Base-by-base conservation (phyloP, 139 green algal species). In the Axilococcus clingmanii region DNA sequence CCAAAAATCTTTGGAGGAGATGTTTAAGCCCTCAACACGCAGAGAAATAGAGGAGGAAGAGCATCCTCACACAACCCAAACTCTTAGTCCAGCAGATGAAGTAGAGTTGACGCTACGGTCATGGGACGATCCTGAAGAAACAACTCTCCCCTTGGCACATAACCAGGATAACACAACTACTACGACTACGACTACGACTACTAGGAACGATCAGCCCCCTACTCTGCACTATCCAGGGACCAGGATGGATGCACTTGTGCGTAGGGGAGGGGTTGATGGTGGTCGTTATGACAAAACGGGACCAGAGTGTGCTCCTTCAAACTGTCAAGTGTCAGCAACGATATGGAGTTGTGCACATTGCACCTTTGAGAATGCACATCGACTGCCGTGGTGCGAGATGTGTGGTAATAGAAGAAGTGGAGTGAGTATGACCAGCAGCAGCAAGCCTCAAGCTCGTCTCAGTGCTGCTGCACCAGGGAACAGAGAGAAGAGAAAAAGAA, bases 1-100 rank as follows among this genome's bases (percentile, higher is more conserved):
- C 11, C 62, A 71, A 31, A 47, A 49, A 31, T 59, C 45, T 1
- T 31, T 70, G 4, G 46, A 65, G 15, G 40, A 60, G n/a, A 32
- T 62, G 40, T 42, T 68, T 54, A n/a, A n/a, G n/a, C n/a, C n/a
- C n/a, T n/a, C n/a, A n/a, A 7, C n/a, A 7, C 17, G 52, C 20
- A 9, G 33, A 38, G 33, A 38, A 12, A 8, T 37, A 3, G 27
- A 40, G 27, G 24, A 2, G 8, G 33, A 42, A 38, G 9, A 9
- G 9, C 12, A 17, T 17, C 34, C 16, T 17, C 24, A 31, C 32
- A 46, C 32, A 29, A 35, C 20, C 9, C 30, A 34, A n/a, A 22
- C 22, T 4, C n/a, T 69, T 27, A 32, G 35, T 7, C 15, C 3
- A 1, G 41, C 48, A 0, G 40, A 59, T 4, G 15, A 32, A 35